Percentiles rank a stretch among this genome's conserved stretches.
Evolutionary conservation across 2,329 filamentous ascomycete species (phyloP).

Genomic region (Aspergillus sp.): DNA sequence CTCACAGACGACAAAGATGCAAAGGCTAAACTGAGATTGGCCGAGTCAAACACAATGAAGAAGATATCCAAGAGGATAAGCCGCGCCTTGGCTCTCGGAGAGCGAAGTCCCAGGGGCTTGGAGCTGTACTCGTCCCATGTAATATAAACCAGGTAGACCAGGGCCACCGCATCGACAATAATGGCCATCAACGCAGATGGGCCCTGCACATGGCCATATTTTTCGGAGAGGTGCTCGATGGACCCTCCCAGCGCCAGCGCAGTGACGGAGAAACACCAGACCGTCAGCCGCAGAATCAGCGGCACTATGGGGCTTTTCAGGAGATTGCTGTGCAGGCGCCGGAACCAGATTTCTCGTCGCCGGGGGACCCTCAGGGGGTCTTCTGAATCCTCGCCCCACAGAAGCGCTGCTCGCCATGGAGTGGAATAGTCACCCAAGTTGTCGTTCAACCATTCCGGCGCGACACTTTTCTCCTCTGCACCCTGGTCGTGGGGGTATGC

Average conservation of each 20-base stretch:
- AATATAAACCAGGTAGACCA: constrained; percentile 87
- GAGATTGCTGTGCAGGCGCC: constrained; percentile 57
- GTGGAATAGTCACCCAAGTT: constrained; percentile 37
- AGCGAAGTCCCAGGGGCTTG: constrained; percentile 80
- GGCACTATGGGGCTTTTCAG: constrained; percentile 79
- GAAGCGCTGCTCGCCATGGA: constrained; percentile 44
- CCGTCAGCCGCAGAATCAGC: constrained; percentile 68
- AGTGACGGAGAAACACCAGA: constrained; percentile 72
- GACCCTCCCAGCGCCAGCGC: constrained; percentile 69
- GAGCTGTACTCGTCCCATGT: constrained; percentile 95
- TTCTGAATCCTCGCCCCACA: constrained; percentile 43
- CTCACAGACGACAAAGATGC: constrained; percentile 60
- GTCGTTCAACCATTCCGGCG: constrained; percentile 37
- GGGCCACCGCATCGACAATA: constrained; percentile 75
- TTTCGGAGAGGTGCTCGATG: constrained; percentile 56
- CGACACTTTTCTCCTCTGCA: constrained; percentile 33
- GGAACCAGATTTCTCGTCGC: constrained; percentile 45
- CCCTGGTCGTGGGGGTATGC: constrained; percentile 32
- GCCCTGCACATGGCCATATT: constrained; percentile 45
- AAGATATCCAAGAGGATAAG: constrained; percentile 86
- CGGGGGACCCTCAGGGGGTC: constrained; percentile 40
- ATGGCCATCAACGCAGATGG: constrained; percentile 82
- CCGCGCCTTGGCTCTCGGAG: constrained; percentile 73
- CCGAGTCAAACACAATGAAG: constrained; percentile 95
- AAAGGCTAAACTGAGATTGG: constrained; percentile 83